These are phyloP conservation scores for Syncephalastrum contaminatum DNA, from an alignment of 371 early-diverging fungal genomes.

Conservation along the genomic window DNA sequence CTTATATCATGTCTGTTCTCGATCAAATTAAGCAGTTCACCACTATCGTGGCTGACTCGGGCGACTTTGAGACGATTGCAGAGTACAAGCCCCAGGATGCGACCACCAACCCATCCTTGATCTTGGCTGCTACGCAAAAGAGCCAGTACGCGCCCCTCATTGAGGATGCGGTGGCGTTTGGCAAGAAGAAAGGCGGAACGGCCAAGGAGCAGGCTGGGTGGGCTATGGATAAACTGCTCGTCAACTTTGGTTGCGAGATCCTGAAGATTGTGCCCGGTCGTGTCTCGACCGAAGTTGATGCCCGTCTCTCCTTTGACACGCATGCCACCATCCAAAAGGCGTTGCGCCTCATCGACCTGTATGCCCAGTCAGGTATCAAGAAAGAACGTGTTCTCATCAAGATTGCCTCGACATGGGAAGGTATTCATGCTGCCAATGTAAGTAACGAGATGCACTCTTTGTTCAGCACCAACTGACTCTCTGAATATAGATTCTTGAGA, in stretches of 20 bases:
- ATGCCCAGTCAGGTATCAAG: conserved; percentile 81
- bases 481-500: conserved; percentile 63
- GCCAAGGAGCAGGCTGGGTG: conserved; percentile 72
- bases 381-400: conserved; percentile 96
- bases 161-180: conserved; percentile 89
- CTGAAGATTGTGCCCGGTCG: conserved; percentile 97
- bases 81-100: conserved; percentile 98
- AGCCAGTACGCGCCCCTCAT: conserved; percentile 86
- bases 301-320: conserved; percentile 92
- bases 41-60: conserved; percentile 97
- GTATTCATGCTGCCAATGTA: conserved; percentile 95
- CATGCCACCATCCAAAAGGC: conserved; percentile 94
- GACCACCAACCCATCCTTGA: conserved; percentile 98
- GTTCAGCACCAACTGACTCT: not conserved
- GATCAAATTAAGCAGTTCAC: conserved; percentile 88
- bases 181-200: conserved; percentile 68
- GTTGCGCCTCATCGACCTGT: conserved; percentile 83
- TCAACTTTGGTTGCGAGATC: conserved; percentile 96
- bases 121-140: conserved; percentile 92
- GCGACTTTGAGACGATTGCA: conserved; percentile 97
- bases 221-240: conserved; percentile 93
- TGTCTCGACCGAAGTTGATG: conserved; percentile 98
- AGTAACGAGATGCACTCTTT: not conserved
- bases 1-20: conserved; percentile 57
- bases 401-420: conserved; percentile 98